Conservation (phyloP, 805 yeast genomes). For the Peterozyma toletana region DNA sequence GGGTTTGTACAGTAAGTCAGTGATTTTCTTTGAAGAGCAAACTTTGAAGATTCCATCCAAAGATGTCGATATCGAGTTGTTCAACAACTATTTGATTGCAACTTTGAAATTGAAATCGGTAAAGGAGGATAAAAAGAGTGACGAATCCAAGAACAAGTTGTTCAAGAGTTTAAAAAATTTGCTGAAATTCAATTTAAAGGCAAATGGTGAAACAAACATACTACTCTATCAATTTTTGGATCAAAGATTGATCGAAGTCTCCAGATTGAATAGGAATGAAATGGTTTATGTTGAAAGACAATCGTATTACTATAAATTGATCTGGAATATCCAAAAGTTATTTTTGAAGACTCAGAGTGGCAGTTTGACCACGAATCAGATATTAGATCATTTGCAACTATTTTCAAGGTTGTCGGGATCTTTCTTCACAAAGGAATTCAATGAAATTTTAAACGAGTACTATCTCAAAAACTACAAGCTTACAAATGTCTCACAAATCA, state of each 20-base stretch:
- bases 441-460: background rate
- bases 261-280: background rate
- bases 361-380: background rate
- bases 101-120: background rate
- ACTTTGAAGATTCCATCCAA: background rate
- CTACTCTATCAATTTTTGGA: slow-evolving; percentile 2
- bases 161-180: background rate
- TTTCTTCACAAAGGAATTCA: background rate
- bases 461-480: background rate
- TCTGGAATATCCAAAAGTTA: background rate
- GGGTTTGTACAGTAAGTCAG: slow-evolving; percentile 3
- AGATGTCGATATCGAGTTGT: background rate
- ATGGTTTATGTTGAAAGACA: background rate
- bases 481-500: background rate
- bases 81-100: slow-evolving; percentile 3
- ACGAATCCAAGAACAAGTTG: background rate
- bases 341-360: background rate
- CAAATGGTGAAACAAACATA: slow-evolving; percentile 4
- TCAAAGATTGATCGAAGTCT: background rate
- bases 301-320: background rate
- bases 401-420: background rate
- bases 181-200: background rate
- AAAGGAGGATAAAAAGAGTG: background rate
- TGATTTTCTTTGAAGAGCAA: background rate
- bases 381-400: background rate